These are phyloP conservation scores for Kazachstania viticola DNA, from an alignment of 805 yeast species.

Conservation along the genomic window DNA sequence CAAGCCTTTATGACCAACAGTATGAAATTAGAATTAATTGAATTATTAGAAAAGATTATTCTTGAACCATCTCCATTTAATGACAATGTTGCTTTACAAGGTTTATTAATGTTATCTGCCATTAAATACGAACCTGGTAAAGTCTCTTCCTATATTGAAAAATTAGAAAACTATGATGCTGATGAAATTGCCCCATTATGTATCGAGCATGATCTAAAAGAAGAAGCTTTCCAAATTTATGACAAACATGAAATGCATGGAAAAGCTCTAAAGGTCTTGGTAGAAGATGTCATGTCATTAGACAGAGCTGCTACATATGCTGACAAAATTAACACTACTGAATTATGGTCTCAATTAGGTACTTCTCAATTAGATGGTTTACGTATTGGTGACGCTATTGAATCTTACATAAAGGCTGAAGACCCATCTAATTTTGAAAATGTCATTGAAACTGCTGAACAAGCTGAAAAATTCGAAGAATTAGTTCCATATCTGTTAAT, in stretches of 20 bases:
- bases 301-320: conserved; percentile 93
- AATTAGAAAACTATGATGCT: conserved; percentile 83
- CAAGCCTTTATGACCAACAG: conserved; percentile 95
- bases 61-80: conserved; percentile 95
- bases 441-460: conserved; percentile 90
- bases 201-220: conserved; percentile 75
- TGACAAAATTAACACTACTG: conserved; percentile 75
- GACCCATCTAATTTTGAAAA: conserved; percentile 84
- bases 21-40: conserved; percentile 84
- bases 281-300: conserved; percentile 84
- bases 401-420: conserved; percentile 81
- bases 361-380: conserved; percentile 90
- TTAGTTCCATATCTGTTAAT: conserved; percentile 72
- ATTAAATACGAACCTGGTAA: conserved; percentile 87
- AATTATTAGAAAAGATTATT: conserved; percentile 88
- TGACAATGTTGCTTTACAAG: conserved; percentile 91
- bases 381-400: conserved; percentile 83
- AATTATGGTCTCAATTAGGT: conserved; percentile 91
- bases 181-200: conserved; percentile 88
- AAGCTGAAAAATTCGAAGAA: conserved; percentile 94
- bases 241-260: conserved; percentile 66
- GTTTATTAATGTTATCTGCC: conserved; percentile 84
- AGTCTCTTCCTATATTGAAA: conserved; percentile 74
- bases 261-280: conserved; percentile 81
- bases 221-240: conserved; percentile 91